A percentile compares a stretch with the other conserved stretches of the same genome.
These are phyloP conservation scores for Triticum dicoccoides DNA, from an alignment of 176 grass and related monocot species.

Conservation along the genomic window DNA sequence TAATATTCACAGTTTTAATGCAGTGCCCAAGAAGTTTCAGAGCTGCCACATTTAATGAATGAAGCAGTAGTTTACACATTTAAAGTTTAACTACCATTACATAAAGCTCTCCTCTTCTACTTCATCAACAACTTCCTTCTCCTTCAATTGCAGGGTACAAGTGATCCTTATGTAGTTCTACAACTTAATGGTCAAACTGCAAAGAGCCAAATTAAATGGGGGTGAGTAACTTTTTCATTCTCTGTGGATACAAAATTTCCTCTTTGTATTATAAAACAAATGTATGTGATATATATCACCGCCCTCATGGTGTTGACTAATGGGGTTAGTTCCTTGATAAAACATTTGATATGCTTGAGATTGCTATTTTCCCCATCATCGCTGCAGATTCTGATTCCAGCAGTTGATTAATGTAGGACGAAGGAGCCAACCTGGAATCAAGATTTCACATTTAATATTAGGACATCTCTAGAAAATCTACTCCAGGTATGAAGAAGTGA, in stretches of 20 bases:
- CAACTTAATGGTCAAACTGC: constrained; percentile 72
- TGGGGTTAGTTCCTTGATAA: neutral
- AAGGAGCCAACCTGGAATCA: constrained; percentile 96
- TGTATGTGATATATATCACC: neutral
- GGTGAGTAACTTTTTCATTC: constrained; percentile 55
- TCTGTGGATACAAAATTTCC: neutral
- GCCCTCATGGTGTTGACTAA: neutral
- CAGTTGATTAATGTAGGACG: constrained; percentile 55
- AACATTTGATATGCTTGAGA: constrained; percentile 23
- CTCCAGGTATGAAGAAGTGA: constrained; percentile 57
- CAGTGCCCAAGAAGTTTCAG: neutral
- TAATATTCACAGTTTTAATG: neutral
- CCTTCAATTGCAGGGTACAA: constrained; percentile 74
- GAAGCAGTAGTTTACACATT: neutral
- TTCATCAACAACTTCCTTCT: neutral
- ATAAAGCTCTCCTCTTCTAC: neutral
- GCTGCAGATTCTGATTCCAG: constrained; percentile 21
- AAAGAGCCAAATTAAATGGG: constrained; percentile 93
- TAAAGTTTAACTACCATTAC: neutral
- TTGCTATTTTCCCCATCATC: constrained; percentile 14
- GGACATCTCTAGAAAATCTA: constrained; percentile 50
- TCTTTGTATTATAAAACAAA: neutral
- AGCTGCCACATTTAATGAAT: no score
- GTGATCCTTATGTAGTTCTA: constrained; percentile 89
- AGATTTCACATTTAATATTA: constrained; percentile 73